phyloP scores from a whole-genome alignment of 805 yeast genomes.

The Starmerella potacharoeniae region DNA sequence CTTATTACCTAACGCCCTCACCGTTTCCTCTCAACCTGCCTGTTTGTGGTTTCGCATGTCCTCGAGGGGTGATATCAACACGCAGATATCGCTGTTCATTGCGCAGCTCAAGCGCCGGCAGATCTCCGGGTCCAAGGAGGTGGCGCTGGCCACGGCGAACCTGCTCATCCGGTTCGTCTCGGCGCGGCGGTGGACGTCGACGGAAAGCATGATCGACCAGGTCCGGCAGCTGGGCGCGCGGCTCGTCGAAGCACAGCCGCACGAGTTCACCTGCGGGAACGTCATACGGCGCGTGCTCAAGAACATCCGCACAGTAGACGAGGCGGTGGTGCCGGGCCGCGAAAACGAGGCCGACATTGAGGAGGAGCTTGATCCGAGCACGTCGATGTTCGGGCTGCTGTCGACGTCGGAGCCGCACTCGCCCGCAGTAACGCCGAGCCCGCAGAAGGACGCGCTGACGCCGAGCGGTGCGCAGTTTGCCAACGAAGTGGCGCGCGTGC shows the following conservation, averaged over 20 bases:
- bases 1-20: neutral
- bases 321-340: constrained; percentile 27
- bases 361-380: constrained; percentile 14
- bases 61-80: constrained; percentile 26
- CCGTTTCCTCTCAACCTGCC: neutral
- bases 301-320: constrained; percentile 74
- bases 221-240: constrained; percentile 63
- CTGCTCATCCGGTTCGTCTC: constrained; percentile 79
- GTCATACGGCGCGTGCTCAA: constrained; percentile 82
- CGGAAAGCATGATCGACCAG: constrained; percentile 58
- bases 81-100: constrained; percentile 26
- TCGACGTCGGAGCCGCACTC: constrained; percentile 29
- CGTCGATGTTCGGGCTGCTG: constrained; percentile 74
- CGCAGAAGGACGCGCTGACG: constrained; percentile 8
- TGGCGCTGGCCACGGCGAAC: constrained; percentile 82
- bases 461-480: constrained; percentile 17
- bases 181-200: constrained; percentile 74
- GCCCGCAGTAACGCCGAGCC: neutral
- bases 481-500: constrained; percentile 9
- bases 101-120: constrained; percentile 66
- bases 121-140: constrained; percentile 63
- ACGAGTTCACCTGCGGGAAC: constrained; percentile 81
- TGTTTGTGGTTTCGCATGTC: constrained; percentile 17
- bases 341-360: constrained; percentile 12
- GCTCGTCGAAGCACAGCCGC: constrained; percentile 67